Percentiles rank a stretch among this genome's conserved stretches.
These are phyloP conservation scores for Tardiomyces blankii DNA, from an alignment of 1,139 yeast genomes.

Conservation along the genomic window DNA sequence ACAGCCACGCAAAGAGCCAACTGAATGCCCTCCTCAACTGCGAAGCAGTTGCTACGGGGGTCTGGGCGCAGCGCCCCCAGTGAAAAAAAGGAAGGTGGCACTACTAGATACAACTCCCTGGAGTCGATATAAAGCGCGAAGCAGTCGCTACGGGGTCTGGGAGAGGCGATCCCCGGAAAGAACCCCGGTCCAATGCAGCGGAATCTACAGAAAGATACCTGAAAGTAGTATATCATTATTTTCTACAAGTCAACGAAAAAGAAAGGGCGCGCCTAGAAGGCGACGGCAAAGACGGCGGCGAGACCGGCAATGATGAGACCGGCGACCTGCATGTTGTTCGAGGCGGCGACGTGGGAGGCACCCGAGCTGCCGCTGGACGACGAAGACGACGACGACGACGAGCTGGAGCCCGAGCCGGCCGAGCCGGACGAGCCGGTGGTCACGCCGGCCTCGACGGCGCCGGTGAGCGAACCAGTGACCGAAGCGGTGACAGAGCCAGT, in stretches of 20 bases:
- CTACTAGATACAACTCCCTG: no score
- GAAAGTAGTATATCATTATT: background rate
- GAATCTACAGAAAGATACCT: background rate
- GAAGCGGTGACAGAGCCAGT: constrained; percentile 14
- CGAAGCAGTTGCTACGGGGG: no score
- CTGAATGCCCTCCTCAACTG: no score
- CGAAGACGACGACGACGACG: constrained; percentile 9
- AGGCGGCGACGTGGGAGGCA: constrained; percentile 6
- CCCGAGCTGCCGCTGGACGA: constrained; percentile 3
- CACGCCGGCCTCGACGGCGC: constrained; percentile 11
- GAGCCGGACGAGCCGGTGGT: constrained; percentile 6
- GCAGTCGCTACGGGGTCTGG: no score
- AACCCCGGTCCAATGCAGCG: constrained; percentile 1
- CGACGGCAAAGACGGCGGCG: constrained; percentile 10
- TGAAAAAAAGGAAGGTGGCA: no score
- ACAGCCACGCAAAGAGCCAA: no score
- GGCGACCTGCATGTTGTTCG: constrained; percentile 10
- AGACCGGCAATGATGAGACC: constrained; percentile 12
- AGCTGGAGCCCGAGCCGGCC: constrained; percentile 1
- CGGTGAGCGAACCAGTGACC: constrained; percentile 13
- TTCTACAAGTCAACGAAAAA: no score
- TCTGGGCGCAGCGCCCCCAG: no score
- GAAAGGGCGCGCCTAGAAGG: constrained; percentile 1
- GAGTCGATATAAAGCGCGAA: no score
- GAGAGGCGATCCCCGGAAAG: no score